Base-by-base conservation (phyloP, 768 basidiomycete species). In the Mycena pura region DNA sequence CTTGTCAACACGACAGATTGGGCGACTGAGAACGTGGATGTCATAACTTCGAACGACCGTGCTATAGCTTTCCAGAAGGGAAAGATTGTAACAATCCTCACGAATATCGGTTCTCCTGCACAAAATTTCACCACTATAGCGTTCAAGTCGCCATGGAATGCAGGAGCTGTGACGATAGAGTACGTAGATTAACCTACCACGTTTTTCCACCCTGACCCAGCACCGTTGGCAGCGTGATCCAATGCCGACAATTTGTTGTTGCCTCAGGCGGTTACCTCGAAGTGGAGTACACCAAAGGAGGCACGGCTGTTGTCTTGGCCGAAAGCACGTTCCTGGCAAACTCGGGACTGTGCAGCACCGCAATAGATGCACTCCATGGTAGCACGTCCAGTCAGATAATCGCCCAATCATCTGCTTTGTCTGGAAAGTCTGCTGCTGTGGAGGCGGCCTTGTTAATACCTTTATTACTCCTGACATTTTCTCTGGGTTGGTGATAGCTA, bases 41-140 rank as follows among this genome's bases (percentile, higher is more conserved):
- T 91, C 15, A 72, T 91, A 22, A 78, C 83, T 6, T 68, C 77
- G 15, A 82, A 81, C 38, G 68, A 76, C 10, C 71, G 83, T 59
- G 84, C 85, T 27, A 73, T 92, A n/a, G 86, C 83, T 17, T 74
- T 92, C 60, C 80, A 83, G 76, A 91, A 90, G 67, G 89, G 88
- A 13, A 68, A 78, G 19, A 82, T 90, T 10, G 76, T 90, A 47
- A 80, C 85, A 13, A 73, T 92, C 38, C 62, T 88, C 63, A 92
- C 89, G 22, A 90, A 88, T 73, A 84, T 91, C 60, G 91, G 90
- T 29, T 89, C 89, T 54, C 88, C 89, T 21, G 85, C 87, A 3
- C 78, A 80, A 64, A 86, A 87, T 66, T 74, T 78, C 22, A 86
- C 80, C 7, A 74, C 78, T 64, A 78, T 86, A 49, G 77, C 84